phyloP scores from a whole-genome alignment of 495 filamentous ascomycete genomes.

The Mytilinidion resinicola region DNA sequence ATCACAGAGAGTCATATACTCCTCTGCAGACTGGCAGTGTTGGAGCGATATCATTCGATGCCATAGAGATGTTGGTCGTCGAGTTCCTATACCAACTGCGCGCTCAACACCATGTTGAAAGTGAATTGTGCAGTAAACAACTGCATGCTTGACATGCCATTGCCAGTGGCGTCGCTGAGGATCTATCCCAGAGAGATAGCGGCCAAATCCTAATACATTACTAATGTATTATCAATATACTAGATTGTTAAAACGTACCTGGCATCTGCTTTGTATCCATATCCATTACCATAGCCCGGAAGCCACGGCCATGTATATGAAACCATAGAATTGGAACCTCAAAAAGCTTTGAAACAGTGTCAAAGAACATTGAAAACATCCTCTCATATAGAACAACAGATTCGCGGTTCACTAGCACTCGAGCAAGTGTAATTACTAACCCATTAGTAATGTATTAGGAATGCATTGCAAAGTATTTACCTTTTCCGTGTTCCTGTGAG shows the following conservation, averaged over 20 bases:
- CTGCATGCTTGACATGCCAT: neutral
- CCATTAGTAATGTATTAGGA: neutral
- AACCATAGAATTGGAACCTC: neutral
- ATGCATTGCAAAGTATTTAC: neutral
- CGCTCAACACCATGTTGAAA: neutral
- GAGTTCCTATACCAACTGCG: neutral
- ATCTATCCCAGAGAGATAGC: neutral
- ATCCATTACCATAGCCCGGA: no score
- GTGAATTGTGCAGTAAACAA: neutral
- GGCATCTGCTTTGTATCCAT: neutral
- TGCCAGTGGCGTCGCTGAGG: neutral
- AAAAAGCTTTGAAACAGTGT: neutral
- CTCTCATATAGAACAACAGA: neutral
- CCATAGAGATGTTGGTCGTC: neutral
- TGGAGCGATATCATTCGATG: neutral
- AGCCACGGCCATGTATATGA: neutral
- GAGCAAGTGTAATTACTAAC: neutral
- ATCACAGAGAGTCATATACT: neutral
- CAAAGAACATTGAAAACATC: neutral
- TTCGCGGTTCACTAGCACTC: neutral
- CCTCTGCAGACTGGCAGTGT: neutral
- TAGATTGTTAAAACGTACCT: no score
- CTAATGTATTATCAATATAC: neutral
- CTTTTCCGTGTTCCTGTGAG: neutral
- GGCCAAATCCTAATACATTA: neutral